Conservation (phyloP, 1,284 basidiomycete species). For the Cutaneotrichosporon dermatis region DNA sequence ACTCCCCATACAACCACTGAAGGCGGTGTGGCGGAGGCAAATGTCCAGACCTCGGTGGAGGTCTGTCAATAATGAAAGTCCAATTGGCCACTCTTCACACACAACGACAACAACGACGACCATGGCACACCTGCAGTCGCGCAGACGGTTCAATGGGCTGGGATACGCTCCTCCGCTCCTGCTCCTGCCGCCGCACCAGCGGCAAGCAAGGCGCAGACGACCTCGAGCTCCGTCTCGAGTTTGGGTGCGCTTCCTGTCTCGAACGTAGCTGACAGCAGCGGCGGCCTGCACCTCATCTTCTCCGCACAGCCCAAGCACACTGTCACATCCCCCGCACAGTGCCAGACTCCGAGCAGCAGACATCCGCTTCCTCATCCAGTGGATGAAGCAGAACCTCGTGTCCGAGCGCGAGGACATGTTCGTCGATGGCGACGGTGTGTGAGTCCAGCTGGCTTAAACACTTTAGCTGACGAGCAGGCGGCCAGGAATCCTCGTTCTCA, state of each 20-base stretch:
- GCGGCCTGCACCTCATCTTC: constrained; percentile 81
- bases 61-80: background rate
- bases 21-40: background rate
- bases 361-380: constrained; percentile 70
- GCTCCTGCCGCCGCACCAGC: background rate
- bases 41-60: constrained; percentile 6
- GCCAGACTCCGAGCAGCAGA: constrained; percentile 52
- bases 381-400: constrained; percentile 73
- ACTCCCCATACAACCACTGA: background rate
- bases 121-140: constrained; percentile 7
- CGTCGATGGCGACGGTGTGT: constrained; percentile 83
- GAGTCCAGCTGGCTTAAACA: constrained; percentile 51
- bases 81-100: too few relatives aligned
- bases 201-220: constrained; percentile 10
- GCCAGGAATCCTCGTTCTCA: constrained; percentile 88
- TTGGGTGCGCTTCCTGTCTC: constrained; percentile 9
- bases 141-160: constrained; percentile 22
- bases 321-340: constrained; percentile 59
- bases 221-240: constrained; percentile 20
- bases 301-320: constrained; percentile 62
- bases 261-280: constrained; percentile 49
- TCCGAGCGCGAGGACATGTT: constrained; percentile 86
- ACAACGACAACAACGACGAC: background rate
- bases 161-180: constrained; percentile 19
- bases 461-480: constrained; percentile 56